Conservation (phyloP, 2,329 filamentous ascomycete genomes). For the Elsinoe ampelina region DNA sequence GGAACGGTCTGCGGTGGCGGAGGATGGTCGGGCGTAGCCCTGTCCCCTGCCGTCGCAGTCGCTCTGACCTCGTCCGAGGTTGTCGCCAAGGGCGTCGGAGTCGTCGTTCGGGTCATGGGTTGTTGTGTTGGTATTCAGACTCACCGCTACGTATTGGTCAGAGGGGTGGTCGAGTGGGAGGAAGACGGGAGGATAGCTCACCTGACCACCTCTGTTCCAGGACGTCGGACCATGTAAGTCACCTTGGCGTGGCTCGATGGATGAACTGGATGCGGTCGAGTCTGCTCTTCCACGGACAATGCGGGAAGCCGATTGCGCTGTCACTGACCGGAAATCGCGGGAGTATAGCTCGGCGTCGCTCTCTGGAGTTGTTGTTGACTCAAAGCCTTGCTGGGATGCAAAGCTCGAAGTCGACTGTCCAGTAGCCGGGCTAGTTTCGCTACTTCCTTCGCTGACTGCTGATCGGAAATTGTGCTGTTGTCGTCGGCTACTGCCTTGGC, state of each 20-base stretch:
- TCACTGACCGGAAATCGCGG: not conserved
- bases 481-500: too few relatives aligned
- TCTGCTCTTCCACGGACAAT: not conserved
- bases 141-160: not conserved
- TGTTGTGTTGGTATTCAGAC: not conserved
- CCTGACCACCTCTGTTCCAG: not conserved
- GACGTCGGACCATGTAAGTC: not conserved
- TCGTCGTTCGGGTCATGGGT: not conserved
- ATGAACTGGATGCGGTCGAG: not conserved
- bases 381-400: not conserved
- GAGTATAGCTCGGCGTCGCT: not conserved
- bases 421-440: too few relatives aligned
- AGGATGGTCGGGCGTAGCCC: not conserved
- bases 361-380: not conserved
- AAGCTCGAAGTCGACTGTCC: too few relatives aligned
- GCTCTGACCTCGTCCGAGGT: not conserved
- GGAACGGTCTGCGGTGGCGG: not conserved
- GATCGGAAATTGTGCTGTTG: too few relatives aligned
- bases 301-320: not conserved
- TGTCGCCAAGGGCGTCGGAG: not conserved
- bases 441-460: too few relatives aligned
- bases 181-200: not conserved
- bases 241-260: not conserved
- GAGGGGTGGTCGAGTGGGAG: not conserved
- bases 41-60: not conserved